Percentiles rank a stretch among this genome's conserved stretches.
Evolutionary conservation across 2,329 filamentous ascomycete species (phyloP).

Genomic region (Thielaviopsis ethacetica): DNA sequence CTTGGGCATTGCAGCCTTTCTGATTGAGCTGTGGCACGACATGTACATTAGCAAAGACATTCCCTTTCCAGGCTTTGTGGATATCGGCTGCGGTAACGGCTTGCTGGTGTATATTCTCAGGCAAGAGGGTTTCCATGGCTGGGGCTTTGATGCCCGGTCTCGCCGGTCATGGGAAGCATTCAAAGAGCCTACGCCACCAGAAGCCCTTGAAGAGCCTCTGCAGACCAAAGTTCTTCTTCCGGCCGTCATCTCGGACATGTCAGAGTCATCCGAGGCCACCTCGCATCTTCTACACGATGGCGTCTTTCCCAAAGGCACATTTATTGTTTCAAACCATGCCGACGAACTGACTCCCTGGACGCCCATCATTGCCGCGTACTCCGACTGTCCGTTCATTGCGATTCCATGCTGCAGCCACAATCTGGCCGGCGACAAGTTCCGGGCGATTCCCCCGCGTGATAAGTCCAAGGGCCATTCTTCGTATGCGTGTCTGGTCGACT

Average conservation of each 20-base stretch:
- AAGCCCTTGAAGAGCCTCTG: constrained; percentile 18
- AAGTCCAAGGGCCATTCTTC: constrained; percentile 35
- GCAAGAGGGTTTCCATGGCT: constrained; percentile 66
- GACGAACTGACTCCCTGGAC: constrained; percentile 96
- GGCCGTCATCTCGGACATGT: constrained; percentile 20
- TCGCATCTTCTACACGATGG: constrained; percentile 35
- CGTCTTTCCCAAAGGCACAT: constrained; percentile 55
- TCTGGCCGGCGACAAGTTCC: constrained; percentile 57
- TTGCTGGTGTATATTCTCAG: constrained; percentile 71
- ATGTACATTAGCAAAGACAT: constrained; percentile 44
- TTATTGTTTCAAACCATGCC: constrained; percentile 93
- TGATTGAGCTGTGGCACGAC: constrained; percentile 77
- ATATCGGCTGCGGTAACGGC: constrained; percentile 92
- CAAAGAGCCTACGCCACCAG: constrained; percentile 17
- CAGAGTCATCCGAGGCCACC: constrained; percentile 10
- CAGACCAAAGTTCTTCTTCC: constrained; percentile 34
- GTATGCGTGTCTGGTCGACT: constrained; percentile 70
- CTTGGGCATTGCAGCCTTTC: constrained; percentile 73
- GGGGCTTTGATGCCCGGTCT: constrained; percentile 79
- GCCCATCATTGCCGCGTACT: constrained; percentile 65
- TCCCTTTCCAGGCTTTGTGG: constrained; percentile 74
- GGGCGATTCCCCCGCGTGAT: constrained; percentile 42
- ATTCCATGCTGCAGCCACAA: constrained; percentile 93
- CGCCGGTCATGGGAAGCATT: constrained; percentile 78
- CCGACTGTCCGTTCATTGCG: constrained; percentile 66